Base-by-base conservation (phyloP, 2,329 filamentous ascomycete genomes). In the Thielaviopsis populi region DNA sequence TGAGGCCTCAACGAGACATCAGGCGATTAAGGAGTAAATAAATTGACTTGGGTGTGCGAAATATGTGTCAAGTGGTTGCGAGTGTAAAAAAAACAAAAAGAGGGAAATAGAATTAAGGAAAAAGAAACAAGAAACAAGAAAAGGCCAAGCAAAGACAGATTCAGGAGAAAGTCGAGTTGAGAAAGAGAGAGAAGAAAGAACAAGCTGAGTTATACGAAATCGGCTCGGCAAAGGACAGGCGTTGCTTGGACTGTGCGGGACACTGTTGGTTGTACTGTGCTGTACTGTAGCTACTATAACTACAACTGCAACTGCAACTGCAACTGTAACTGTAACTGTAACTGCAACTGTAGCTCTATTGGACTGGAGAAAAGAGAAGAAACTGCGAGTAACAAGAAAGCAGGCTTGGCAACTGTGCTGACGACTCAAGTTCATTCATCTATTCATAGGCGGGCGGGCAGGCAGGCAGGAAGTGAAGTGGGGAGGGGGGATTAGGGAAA, bases 161-260 rank as follows among this genome's bases (percentile, higher is more conserved):
- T 43, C 24, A 61, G 56, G 56, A 59, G 56, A 59, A 59, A 19
- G 56, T 40, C 37, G 22, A 42, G 56, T 19, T 41, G 22, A 59
- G 48, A 19, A 54, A 59, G 40, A 42, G 33, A 42, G 37, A n/a
- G 8, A 59, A 59, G 37, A 59, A 58, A 37, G 19, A 59, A 37
- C 37, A 59, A 60, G 58, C 58, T 43, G 33, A 43, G 58, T 42
- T 60, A 42, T 42, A 42, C 37, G 37, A 41, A 60, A 60, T 41
- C 37, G 37, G 58, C n/a, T 42, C 13, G 58, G 41, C n/a, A 60
- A 56, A 56, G 50, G n/a, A 56, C 50, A 56, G 27, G 50, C 50
- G 24, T 30, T 27, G 27, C 27, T 33, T n/a, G 50, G 17, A 37
- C 24, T 10, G 27, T 37, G 27, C n/a, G 1, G 24, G 5, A 8